A percentile compares a stretch with the other conserved stretches of the same genome.
Conservation (phyloP, 1,139 yeast genomes). For the Yamadazyma epiphylla region DNA sequence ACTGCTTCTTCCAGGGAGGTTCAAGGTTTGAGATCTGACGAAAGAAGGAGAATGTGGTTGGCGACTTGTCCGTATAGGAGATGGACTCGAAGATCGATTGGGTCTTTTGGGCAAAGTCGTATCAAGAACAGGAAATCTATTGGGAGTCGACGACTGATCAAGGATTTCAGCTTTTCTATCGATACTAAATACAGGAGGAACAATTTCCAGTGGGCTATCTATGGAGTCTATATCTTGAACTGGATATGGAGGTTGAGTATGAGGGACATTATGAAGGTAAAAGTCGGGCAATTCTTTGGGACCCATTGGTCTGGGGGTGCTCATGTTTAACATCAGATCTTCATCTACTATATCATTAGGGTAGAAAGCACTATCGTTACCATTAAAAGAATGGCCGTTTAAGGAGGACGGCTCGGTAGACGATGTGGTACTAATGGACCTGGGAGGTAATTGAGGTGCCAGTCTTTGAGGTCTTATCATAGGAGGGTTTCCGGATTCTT, state of each 20-base stretch:
- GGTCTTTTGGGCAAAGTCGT: too few species aligned
- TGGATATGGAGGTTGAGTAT: conserved; percentile 12
- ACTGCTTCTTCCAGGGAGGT: conserved; percentile 6
- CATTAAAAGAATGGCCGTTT: too few species aligned
- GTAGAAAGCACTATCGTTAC: too few species aligned
- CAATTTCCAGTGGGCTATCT: neutral
- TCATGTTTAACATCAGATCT: conserved; percentile 14
- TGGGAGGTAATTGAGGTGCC: conserved; percentile 49
- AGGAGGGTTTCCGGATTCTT: conserved; percentile 75
- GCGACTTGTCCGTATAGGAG: conserved; percentile 5
- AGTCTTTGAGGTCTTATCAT: conserved; percentile 87
- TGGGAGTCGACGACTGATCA: conserved; percentile 10
- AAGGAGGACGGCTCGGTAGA: too few species aligned
- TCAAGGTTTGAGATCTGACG: conserved; percentile 9
- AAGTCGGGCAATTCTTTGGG: conserved; percentile 38
- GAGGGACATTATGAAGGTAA: neutral
- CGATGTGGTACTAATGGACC: neutral
- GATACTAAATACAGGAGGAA: neutral
- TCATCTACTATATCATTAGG: conserved; percentile 4
- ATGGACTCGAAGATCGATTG: conserved; percentile 4
- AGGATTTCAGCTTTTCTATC: conserved; percentile 11
- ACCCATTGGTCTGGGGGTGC: conserved; percentile 41
- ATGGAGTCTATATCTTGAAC: conserved; percentile 7
- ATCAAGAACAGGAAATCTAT: neutral
- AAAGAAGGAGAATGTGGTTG: conserved; percentile 1